Evolutionary conservation across 768 basidiomycete species (phyloP), one percentile per base, ranked within the genome.

Genomic region (Mrakia blollopis): DNA sequence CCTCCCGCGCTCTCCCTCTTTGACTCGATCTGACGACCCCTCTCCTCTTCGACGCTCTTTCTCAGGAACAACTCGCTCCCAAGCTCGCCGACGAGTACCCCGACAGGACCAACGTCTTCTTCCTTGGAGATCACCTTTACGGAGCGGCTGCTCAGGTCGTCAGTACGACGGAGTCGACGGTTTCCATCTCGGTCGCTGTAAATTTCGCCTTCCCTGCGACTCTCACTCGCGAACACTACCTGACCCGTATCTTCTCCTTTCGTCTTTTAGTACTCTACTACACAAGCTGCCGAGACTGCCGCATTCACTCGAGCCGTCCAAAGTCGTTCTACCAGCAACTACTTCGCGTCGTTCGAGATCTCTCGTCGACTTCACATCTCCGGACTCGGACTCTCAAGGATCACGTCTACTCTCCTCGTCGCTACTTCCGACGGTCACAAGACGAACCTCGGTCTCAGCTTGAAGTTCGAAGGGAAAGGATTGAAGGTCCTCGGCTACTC

Each of bases 401-500:
- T 99, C 80, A 92, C 93, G 0, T 95, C 96, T 16, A 96, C 92
- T 81, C 90, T 98, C 81, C 90, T 98, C 89, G 92, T 98, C 60
- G 83, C 93, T 75, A 88, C 88, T 0, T 85, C 87, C 0, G 93
- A 93, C 80, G 87, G 87, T 13, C 86, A 88, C 76, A 98, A 97
- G 85, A 88, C 87, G 74, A 98, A 99, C 82, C 85, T 98, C 41
- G 97, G 97, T 3, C 87, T 99, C 60, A 93, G 92, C 82, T 88
- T 99, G 80, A 99, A 99, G 83, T 99, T 97, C 79, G 97, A 99
- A 81, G 92, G 89, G 18, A 98, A 97, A 84, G 88, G 89, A 14
- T 83, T 94, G 80, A 99, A 98, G 84, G 97, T 99, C 1, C 87
- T 97, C 63, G 92, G 92, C 78, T 98, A 97, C 84, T 91, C 94